Evolutionary conservation across 371 early-diverging fungal genomes (phyloP).

Genomic region (Parasitella parasitica): DNA sequence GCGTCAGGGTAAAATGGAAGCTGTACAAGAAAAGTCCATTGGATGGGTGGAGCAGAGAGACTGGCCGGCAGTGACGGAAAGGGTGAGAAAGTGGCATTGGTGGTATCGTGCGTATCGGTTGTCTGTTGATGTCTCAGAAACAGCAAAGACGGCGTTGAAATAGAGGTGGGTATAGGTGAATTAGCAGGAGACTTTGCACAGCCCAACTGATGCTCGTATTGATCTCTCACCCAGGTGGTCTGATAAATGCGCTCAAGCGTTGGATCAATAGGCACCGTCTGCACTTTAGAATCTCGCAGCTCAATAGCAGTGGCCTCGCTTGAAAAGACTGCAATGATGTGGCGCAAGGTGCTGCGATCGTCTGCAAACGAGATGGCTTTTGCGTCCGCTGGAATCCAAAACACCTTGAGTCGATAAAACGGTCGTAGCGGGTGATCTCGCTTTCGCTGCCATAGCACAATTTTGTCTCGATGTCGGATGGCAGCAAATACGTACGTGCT

Average conservation of each 20-base stretch:
- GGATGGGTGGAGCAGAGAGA: constrained; percentile 24
- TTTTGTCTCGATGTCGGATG: constrained; percentile 32
- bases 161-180: constrained; percentile 11
- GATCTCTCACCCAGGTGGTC: constrained; percentile 22
- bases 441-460: constrained; percentile 42
- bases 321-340: constrained; percentile 37
- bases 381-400: constrained; percentile 48
- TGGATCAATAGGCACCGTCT: constrained; percentile 32
- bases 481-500: constrained; percentile 39
- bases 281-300: constrained; percentile 37
- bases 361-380: constrained; percentile 44
- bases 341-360: constrained; percentile 37
- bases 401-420: constrained; percentile 35
- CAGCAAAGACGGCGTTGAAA: not conserved
- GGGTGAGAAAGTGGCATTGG: not conserved
- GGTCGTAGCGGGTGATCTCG: constrained; percentile 21
- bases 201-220: constrained; percentile 23
- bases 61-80: constrained; percentile 22
- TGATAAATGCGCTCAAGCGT: constrained; percentile 30
- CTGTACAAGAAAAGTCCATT: constrained; percentile 46
- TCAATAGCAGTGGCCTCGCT: constrained; percentile 44
- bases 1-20: constrained; percentile 45
- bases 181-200: constrained; percentile 1
- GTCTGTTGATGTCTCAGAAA: not conserved
- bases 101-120: not conserved